phyloP scores from a whole-genome alignment of 345 rosid species.

The Hibiscus mutabilis region DNA sequence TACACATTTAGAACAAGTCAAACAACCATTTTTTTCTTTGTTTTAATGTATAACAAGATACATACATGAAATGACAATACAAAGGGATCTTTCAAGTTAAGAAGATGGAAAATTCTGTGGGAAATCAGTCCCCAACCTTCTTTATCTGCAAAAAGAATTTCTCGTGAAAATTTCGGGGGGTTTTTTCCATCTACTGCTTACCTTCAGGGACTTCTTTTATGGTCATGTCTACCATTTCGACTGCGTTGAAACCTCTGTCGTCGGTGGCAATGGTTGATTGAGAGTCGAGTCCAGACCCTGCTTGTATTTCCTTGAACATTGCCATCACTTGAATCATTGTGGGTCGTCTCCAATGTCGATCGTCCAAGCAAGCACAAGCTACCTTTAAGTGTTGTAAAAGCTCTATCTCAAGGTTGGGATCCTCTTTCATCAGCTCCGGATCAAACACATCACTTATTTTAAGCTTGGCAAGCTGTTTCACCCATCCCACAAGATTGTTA shows the following conservation, averaged over 20 bases:
- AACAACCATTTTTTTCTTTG: conserved; percentile 11
- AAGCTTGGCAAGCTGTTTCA: conserved; percentile 78
- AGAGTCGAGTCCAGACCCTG: conserved; percentile 71
- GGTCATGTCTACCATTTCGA: conserved; percentile 72
- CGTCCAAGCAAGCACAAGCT: conserved; percentile 82
- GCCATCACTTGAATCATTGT: conserved; percentile 80
- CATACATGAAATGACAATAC: conserved; percentile 36
- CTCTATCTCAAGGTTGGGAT: conserved; percentile 63
- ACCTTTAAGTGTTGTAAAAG: conserved; percentile 64
- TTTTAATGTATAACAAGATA: conserved; percentile 35
- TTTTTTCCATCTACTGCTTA: conserved; percentile 30
- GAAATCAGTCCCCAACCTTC: conserved; percentile 17
- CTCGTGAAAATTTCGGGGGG: conserved; percentile 15
- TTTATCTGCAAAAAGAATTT: conserved; percentile 19
- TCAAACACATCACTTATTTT: conserved; percentile 73
- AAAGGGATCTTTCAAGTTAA: conserved; percentile 12
- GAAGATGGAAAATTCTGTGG: conserved; percentile 25
- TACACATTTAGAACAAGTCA: conserved; percentile 34
- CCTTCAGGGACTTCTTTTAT: conserved; percentile 73
- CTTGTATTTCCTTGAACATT: conserved; percentile 68
- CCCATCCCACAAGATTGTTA: conserved; percentile 98
- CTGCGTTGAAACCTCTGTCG: conserved; percentile 52
- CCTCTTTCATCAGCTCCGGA: conserved; percentile 65
- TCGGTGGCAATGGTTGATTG: conserved; percentile 63
- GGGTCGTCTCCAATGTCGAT: conserved; percentile 60